Conservation (phyloP, 1,139 yeast genomes). For the Pneumocystis wakefieldiae region DNA sequence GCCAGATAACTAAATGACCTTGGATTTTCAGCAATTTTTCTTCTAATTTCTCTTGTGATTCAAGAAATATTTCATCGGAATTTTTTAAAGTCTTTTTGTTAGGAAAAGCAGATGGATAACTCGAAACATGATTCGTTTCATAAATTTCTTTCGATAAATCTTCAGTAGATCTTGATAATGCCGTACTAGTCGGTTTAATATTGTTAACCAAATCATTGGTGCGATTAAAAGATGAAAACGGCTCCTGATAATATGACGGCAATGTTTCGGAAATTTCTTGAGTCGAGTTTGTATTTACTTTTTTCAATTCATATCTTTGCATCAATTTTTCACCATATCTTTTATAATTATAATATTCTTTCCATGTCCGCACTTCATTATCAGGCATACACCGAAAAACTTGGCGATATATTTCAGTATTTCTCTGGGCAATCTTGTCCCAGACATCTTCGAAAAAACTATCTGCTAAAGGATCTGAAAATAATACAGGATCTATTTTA, state of each 20-base stretch:
- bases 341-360: constrained; percentile 59
- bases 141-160: not conserved
- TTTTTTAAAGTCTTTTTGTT: not conserved
- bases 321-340: constrained; percentile 25
- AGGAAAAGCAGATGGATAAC: not conserved
- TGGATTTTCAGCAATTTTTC: constrained; percentile 56
- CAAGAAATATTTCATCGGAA: constrained; percentile 35
- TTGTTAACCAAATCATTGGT: not conserved
- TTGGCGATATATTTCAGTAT: constrained; percentile 64
- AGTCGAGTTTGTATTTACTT: constrained; percentile 1
- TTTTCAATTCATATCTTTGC: constrained; percentile 24
- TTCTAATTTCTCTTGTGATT: constrained; percentile 58
- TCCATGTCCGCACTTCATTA: constrained; percentile 75
- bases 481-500: constrained; percentile 68
- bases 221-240: not conserved
- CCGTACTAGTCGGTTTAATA: not conserved
- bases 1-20: constrained; percentile 82
- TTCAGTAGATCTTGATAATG: not conserved
- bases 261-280: not conserved
- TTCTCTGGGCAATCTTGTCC: constrained; percentile 70
- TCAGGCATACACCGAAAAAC: constrained; percentile 95
- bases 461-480: constrained; percentile 70
- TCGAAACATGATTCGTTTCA: not conserved
- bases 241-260: not conserved
- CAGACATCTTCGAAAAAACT: constrained; percentile 78